Conservation (phyloP, 768 basidiomycete genomes). For the Postia placenta region DNA sequence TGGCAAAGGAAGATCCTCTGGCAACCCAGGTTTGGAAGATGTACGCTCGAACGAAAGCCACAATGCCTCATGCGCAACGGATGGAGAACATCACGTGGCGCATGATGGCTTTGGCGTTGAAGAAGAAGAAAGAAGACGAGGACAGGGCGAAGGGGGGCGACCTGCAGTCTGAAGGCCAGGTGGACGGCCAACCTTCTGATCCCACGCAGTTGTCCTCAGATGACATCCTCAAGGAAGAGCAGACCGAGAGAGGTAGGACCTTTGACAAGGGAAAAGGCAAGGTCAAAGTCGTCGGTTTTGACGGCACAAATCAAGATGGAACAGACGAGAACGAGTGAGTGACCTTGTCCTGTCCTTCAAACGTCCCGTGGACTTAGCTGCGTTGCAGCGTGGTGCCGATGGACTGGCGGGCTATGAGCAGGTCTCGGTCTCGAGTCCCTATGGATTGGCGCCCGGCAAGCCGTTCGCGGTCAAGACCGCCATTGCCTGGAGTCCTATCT, state of each 20-base stretch:
- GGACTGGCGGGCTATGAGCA: slow-evolving; percentile 92
- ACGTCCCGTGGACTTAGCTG: slow-evolving; percentile 7
- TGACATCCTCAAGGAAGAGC: slow-evolving; percentile 8
- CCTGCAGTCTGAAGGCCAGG: slow-evolving; percentile 6
- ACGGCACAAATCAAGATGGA: slow-evolving; percentile 66
- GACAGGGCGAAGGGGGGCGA: slow-evolving; percentile 27
- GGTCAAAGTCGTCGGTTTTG: slow-evolving; percentile 78
- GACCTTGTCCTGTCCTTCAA: slow-evolving; percentile 15
- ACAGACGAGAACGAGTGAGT: slow-evolving; percentile 73
- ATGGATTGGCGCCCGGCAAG: slow-evolving; percentile 88
- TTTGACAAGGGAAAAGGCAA: slow-evolving; percentile 77
- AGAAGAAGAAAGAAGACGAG: slow-evolving; percentile 81
- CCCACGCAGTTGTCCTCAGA: slow-evolving; percentile 3
- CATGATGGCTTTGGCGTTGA: slow-evolving; percentile 94
- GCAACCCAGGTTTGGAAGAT: slow-evolving; percentile 98
- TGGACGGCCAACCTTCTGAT: slow-evolving; percentile 7
- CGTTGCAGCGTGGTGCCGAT: slow-evolving; percentile 45
- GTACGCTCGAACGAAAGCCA: slow-evolving; percentile 87
- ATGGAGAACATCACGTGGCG: slow-evolving; percentile 99
- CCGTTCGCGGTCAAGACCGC: slow-evolving; percentile 73
- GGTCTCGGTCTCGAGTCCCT: slow-evolving; percentile 83
- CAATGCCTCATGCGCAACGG: slow-evolving; percentile 83
- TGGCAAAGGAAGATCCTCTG: slow-evolving; percentile 82
- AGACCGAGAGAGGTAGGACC: slow-evolving; percentile 61
- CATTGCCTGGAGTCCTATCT: slow-evolving; percentile 35